A percentile compares a stretch with the other conserved stretches of the same genome.
Evolutionary conservation across 2,329 filamentous ascomycete genomes (phyloP).

Genomic region (Cadophora malorum): DNA sequence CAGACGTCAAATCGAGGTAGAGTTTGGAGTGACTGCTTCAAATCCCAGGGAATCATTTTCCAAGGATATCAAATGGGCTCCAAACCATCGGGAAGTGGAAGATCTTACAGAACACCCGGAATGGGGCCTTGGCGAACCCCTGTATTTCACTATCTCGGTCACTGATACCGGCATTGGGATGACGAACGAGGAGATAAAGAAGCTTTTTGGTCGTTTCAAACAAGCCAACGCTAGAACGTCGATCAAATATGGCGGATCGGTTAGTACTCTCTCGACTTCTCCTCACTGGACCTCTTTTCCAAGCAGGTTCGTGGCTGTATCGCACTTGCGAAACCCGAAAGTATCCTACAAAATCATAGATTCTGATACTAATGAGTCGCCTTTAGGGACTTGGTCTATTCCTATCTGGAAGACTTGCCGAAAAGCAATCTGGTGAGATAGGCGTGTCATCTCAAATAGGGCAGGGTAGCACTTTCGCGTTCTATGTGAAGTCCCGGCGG

Average conservation of each 20-base stretch:
- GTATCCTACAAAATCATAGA: background rate
- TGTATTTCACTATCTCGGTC: slow-evolving; percentile 77
- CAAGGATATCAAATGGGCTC: slow-evolving; percentile 35
- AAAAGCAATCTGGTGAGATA: slow-evolving; percentile 80
- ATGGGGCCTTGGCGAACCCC: slow-evolving; percentile 51
- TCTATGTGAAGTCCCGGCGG: slow-evolving; percentile 69
- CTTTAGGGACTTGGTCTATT: slow-evolving; percentile 72
- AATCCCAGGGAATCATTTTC: slow-evolving; percentile 33
- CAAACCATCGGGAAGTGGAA: slow-evolving; percentile 27
- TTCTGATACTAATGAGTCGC: background rate
- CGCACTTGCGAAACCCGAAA: background rate
- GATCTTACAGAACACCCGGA: slow-evolving; percentile 37
- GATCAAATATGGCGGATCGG: slow-evolving; percentile 77
- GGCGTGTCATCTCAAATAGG: slow-evolving; percentile 71
- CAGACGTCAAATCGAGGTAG: slow-evolving; percentile 60
- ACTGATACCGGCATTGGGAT: slow-evolving; percentile 79
- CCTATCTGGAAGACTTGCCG: slow-evolving; percentile 77
- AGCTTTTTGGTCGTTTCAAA: slow-evolving; percentile 80
- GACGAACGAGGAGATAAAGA: slow-evolving; percentile 71
- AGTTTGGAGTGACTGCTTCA: slow-evolving; percentile 33
- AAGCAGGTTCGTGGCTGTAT: background rate
- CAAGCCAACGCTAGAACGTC: slow-evolving; percentile 76
- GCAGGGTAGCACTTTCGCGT: slow-evolving; percentile 76
- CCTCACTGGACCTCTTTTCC: background rate
- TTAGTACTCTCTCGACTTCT: slow-evolving; percentile 13